These are phyloP conservation scores for Carpinus viminea DNA, from an alignment of 306 rosid genomes.

Conservation along the genomic window DNA sequence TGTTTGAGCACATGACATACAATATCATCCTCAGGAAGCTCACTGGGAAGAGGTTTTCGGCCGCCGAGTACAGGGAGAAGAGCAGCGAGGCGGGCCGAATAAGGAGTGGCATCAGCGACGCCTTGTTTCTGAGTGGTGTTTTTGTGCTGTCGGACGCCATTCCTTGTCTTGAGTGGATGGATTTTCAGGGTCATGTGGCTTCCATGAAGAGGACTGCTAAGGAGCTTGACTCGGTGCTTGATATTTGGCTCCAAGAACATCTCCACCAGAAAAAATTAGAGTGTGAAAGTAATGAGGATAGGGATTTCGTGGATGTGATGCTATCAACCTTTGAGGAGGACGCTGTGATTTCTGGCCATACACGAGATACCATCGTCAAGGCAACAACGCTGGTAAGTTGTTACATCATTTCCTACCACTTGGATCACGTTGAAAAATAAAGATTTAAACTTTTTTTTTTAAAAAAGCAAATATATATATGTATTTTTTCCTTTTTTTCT, in stretches of 20 bases:
- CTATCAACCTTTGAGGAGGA: slow-evolving; percentile 33
- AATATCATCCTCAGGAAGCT: slow-evolving; percentile 25
- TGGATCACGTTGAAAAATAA: too few relatives aligned
- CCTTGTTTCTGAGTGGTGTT: slow-evolving; percentile 26
- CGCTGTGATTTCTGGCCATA: slow-evolving; percentile 36
- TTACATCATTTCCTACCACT: too few relatives aligned
- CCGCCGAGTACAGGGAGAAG: not conserved
- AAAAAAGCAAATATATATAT: too few relatives aligned
- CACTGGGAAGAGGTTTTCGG: slow-evolving; percentile 27
- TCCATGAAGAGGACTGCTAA: slow-evolving; percentile 34
- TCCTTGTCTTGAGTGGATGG: slow-evolving; percentile 34
- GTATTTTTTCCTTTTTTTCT: too few relatives aligned
- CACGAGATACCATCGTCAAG: slow-evolving; percentile 52
- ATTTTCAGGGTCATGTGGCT: slow-evolving; percentile 18
- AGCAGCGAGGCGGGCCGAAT: slow-evolving; percentile 15
- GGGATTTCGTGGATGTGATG: slow-evolving; percentile 54
- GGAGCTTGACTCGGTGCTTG: slow-evolving; percentile 25
- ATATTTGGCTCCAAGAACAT: slow-evolving; percentile 37
- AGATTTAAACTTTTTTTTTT: too few relatives aligned
- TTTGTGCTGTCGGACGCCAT: slow-evolving; percentile 39
- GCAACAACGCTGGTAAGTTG: slow-evolving; percentile 57
- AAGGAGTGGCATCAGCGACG: slow-evolving; percentile 7
- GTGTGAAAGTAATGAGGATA: slow-evolving; percentile 1
- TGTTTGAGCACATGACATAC: slow-evolving; percentile 28
- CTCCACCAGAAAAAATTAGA: not conserved